These are phyloP conservation scores for Colletotrichum lentis DNA, from an alignment of 2,329 filamentous ascomycete genomes.

Conservation along the genomic window DNA sequence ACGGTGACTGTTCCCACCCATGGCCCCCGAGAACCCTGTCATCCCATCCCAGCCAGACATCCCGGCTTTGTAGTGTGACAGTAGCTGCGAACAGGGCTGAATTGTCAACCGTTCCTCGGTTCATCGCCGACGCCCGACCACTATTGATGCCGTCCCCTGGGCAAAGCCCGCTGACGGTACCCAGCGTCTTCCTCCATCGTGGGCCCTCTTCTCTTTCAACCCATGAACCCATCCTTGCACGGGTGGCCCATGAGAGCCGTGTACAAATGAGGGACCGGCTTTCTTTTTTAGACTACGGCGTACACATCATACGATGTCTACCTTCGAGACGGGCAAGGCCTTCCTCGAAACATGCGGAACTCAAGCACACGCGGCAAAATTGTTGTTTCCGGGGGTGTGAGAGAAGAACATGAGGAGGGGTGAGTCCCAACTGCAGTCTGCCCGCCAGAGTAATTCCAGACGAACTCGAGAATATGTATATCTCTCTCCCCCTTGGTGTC, in stretches of 20 bases:
- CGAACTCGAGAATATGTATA: conserved; percentile 10
- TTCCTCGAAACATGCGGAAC: conserved; percentile 6
- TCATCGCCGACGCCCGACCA: conserved; percentile 22
- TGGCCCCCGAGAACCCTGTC: conserved; percentile 1
- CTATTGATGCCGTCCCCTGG: conserved; percentile 14
- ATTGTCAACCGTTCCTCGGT: conserved; percentile 19
- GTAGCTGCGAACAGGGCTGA: conserved; percentile 25
- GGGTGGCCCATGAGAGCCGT: conserved; percentile 18
- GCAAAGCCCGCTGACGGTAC: background rate
- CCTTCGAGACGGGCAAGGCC: conserved; percentile 29
- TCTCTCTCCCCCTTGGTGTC: conserved; percentile 18
- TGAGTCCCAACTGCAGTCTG: background rate
- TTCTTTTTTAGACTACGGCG: conserved; percentile 27
- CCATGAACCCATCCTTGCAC: conserved; percentile 28
- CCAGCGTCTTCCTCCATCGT: conserved; percentile 13
- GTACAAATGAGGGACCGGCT: conserved; percentile 28
- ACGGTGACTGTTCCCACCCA: background rate
- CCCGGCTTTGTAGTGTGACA: conserved; percentile 15
- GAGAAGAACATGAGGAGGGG: conserved; percentile 7
- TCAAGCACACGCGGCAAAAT: conserved; percentile 11
- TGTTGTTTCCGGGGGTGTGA: background rate
- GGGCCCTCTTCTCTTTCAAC: conserved; percentile 1
- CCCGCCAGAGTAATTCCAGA: conserved; percentile 11
- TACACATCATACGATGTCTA: conserved; percentile 35
- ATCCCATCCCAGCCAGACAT: background rate